Conservation (phyloP, 192 early-diverging fungal species). For the Coemansia sp. region DNA sequence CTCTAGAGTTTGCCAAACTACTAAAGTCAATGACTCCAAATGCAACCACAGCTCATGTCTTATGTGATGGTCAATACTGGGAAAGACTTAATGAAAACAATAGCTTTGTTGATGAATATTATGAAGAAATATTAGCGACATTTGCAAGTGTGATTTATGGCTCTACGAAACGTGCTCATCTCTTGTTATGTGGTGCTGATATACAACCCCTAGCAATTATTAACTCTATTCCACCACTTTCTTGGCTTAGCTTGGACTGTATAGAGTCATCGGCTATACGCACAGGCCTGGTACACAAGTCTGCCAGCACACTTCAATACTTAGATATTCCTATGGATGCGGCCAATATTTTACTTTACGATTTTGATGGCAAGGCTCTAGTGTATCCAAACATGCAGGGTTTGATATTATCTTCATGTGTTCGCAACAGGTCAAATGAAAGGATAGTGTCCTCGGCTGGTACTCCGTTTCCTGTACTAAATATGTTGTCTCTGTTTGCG, state of each 20-base stretch:
- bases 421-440: too few relatives aligned
- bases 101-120: neutral
- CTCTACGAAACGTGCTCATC: neutral
- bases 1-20: neutral
- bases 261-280: neutral
- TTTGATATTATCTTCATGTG: neutral
- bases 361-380: neutral
- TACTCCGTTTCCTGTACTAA: conserved; percentile 4
- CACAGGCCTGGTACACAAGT: neutral
- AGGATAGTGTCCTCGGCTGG: too few relatives aligned
- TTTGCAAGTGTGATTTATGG: neutral
- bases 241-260: neutral
- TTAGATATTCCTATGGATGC: neutral
- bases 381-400: conserved; percentile 6
- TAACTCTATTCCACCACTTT: neutral
- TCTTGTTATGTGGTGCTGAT: too few relatives aligned
- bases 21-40: neutral
- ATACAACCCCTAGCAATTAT: neutral
- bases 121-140: neutral
- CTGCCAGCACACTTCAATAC: neutral
- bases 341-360: neutral
- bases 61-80: neutral
- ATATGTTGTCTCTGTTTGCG: neutral
- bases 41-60: neutral
- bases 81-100: neutral